Base-by-base conservation (phyloP, 345 rosid genomes). In the Euphorbia lathyris region DNA sequence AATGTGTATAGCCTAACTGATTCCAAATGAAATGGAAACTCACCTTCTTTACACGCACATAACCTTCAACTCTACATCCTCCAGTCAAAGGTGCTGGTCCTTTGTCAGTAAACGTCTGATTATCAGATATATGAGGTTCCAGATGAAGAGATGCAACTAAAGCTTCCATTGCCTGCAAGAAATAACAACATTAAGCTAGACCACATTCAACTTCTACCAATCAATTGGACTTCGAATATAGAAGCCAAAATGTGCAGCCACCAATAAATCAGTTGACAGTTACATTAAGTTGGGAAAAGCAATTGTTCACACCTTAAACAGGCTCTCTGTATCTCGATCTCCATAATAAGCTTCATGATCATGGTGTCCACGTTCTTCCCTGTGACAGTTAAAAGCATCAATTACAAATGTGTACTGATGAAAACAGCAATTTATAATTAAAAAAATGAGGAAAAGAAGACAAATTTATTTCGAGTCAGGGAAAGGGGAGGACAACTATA, bases 301-400 rank as follows among this genome's bases (percentile, higher is more conserved):
- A 77, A 47, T 12, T 58, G 40, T 61, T 61, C 60, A 48, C 73
- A 89, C 99, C 97, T 90, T 84, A 62, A 96, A 94, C 81, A 96
- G 87, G 81, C 87, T 85, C 4, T 96, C 98, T 50, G 99, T 90
- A 80, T 96, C 96, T 71, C 98, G 94, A 83, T 96, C 92, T 80
- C 99, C 99, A 84, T 96, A 92, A 79, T 96, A 96, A 36, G 97
- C 90, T 76, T 96, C 99, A 81, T 96, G 99, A 4, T 92, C 96
- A 73, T 96, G 97, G 72, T 87, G 97, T 59, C 92, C 90, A 74
- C 86, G 92, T 10, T 89, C 98, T 64, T 89, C 96, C 81, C 98
- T 95, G 83, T 76, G 29, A 83, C 40, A 63, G 60, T 66, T 51
- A 65, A 60, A 68, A 34, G 38, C 7, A 2, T 34, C 38, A 34